A percentile compares a stretch with the other conserved stretches of the same genome.
These are phyloP conservation scores for Melanomma pulvis-pyrius DNA, from an alignment of 495 filamentous ascomycete genomes.

Conservation along the genomic window DNA sequence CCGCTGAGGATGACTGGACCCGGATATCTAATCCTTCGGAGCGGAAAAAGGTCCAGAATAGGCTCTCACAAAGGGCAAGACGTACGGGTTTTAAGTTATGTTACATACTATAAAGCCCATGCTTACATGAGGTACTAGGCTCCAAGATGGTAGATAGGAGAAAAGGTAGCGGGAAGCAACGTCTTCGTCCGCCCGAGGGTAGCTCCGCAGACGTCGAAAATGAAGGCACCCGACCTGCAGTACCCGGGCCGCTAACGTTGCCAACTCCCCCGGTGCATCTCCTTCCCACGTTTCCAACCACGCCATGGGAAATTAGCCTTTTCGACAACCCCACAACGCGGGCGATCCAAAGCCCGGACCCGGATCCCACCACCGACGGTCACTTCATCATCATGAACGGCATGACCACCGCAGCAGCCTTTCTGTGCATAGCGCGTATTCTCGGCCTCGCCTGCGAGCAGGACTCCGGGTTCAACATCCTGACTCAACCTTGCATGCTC, in stretches of 20 bases:
- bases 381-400: constrained; percentile 1
- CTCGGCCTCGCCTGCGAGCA: neutral
- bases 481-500: neutral
- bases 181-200: neutral
- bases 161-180: neutral
- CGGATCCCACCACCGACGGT: neutral
- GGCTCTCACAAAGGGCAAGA: constrained; percentile 1
- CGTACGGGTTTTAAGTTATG: neutral
- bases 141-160: neutral
- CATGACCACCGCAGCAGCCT: neutral
- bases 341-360: neutral
- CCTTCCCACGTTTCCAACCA: no score
- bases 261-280: no score
- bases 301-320: neutral
- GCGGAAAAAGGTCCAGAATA: neutral
- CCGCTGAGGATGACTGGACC: neutral
- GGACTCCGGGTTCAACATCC: neutral
- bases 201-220: neutral
- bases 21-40: neutral
- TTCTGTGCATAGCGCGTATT: neutral
- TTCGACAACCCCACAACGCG: neutral
- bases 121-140: neutral
- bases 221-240: neutral
- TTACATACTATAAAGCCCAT: neutral
- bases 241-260: no score